Evolutionary conservation across 306 rosid species (phyloP).

Genomic region (Macrotyloma uniflorum): DNA sequence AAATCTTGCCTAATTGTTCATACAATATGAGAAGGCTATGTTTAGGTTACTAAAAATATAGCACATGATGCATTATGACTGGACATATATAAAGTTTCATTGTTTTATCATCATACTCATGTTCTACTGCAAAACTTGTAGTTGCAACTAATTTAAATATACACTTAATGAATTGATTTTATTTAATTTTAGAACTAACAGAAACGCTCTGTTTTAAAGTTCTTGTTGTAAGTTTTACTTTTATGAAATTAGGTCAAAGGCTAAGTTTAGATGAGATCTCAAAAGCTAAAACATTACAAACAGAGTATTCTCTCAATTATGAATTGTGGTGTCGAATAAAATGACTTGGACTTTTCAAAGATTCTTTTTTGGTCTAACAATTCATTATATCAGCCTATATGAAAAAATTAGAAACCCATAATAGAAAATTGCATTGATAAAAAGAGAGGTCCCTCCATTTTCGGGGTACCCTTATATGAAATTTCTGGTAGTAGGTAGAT

Average conservation of each 20-base stretch:
- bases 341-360: conserved; percentile 32
- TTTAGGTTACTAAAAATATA: too few relatives aligned
- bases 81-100: background rate
- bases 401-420: background rate
- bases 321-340: background rate
- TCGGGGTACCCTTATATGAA: background rate
- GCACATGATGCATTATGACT: background rate
- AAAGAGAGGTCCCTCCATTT: background rate
- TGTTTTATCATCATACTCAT: background rate
- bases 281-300: background rate
- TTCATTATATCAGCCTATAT: background rate
- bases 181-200: background rate
- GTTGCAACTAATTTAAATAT: background rate
- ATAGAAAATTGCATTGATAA: background rate
- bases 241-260: background rate
- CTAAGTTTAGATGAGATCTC: background rate
- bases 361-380: background rate
- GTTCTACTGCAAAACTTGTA: background rate
- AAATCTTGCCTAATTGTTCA: too few relatives aligned
- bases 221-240: background rate
- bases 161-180: background rate
- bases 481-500: background rate
- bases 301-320: background rate
- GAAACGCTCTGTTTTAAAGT: background rate
- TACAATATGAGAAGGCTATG: background rate